Evolutionary conservation across 2,329 filamentous ascomycete species (phyloP), one percentile per base, ranked within the genome.

Genomic region (Triangularia verruculosa): DNA sequence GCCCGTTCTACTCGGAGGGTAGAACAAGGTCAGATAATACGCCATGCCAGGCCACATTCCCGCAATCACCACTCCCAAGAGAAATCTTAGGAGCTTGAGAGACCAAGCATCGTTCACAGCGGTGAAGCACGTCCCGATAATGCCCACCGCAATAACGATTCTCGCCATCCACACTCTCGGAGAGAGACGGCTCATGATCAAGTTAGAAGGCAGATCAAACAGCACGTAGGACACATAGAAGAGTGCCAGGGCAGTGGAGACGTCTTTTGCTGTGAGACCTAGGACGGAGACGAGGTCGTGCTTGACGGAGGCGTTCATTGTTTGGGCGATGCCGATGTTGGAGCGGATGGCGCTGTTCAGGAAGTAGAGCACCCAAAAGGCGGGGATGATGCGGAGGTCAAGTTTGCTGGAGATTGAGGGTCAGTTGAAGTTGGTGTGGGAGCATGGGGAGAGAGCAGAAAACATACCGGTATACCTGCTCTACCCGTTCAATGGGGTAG

Each of bases 31-130:
- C 55, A 97, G 82, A 73, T 96, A 97, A 75, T 95, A 95, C 9
- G 92, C 87, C 93, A 97, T 96, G 57, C 93, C 93, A 0, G 93
- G 93, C 93, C 93, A 97, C 89, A 97, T 93, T 55, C 93, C 93
- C 1, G 93, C 93, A 73, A 93, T 93, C 24, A 96, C 92, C 13
- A 95, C 84, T 56, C 93, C 93, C 6, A 97, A 85, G 11, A 97
- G 82, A 62, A 97, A 89, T 7, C 93, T 88, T 27, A 97, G 83
- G n/a, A 96, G 81, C 84, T 94, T 93, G 70, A 96, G 82, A 72
- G 91, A 95, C 90, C 92, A 96, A 7, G 90, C 90, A 47, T 88
- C 86, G 68, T 88, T 85, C 73, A 95, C 92, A 12, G 91, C 92
- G 5, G 92, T 86, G 77, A 96, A 92, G 73, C 92, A 95, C 60